These are phyloP conservation scores for Apiospora kogelbergensis DNA, from an alignment of 2,329 filamentous ascomycete species.

Conservation along the genomic window DNA sequence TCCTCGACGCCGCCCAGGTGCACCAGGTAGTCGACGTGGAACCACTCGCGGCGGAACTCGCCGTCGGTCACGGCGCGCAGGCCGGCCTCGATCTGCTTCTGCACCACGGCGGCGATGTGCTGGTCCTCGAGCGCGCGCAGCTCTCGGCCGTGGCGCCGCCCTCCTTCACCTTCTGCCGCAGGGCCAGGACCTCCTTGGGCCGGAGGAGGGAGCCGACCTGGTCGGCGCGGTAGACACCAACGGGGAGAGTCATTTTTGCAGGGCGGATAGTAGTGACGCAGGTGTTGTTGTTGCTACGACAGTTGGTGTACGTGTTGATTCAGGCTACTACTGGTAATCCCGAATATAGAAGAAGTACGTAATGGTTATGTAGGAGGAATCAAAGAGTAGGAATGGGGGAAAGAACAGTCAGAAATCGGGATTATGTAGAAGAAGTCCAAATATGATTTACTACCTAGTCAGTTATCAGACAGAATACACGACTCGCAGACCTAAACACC, in stretches of 20 bases:
- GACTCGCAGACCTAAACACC: neutral
- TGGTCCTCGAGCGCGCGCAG: conserved; percentile 52
- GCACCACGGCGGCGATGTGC: conserved; percentile 47
- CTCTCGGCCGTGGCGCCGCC: conserved; percentile 39
- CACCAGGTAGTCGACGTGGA: conserved; percentile 59
- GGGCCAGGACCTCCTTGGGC: conserved; percentile 47
- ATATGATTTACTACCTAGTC: neutral
- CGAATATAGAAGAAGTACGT: neutral
- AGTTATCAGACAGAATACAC: neutral
- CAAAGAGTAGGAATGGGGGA: neutral
- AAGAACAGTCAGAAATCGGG: neutral
- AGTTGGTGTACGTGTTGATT: neutral
- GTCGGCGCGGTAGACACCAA: conserved; percentile 49
- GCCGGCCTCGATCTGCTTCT: conserved; percentile 48
- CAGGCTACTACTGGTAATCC: conserved; percentile 5
- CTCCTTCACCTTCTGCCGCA: conserved; percentile 46
- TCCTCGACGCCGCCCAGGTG: conserved; percentile 54
- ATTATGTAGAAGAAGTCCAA: neutral
- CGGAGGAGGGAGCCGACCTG: conserved; percentile 57
- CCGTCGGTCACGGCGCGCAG: conserved; percentile 53
- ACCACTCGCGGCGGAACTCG: conserved; percentile 57
- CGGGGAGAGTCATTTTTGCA: conserved; percentile 38
- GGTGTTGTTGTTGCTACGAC: too few species aligned
- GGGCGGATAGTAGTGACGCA: neutral
- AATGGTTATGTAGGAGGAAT: neutral